Base-by-base conservation (phyloP, 2,329 filamentous ascomycete species). In the Trichoderma oligosporum region DNA sequence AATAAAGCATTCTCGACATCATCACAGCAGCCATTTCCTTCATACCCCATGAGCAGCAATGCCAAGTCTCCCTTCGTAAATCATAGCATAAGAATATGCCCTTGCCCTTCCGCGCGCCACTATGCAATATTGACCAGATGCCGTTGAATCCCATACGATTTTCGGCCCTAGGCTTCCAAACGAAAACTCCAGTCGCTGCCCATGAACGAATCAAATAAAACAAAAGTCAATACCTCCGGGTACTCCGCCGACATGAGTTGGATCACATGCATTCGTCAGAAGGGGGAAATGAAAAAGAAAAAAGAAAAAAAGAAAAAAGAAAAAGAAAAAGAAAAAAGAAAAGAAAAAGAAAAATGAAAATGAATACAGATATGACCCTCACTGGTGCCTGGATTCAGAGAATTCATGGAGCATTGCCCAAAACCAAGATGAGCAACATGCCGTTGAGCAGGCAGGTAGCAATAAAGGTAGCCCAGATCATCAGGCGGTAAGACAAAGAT, bases 381-480 rank as follows among this genome's bases (percentile, higher is more conserved):
- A n/a, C 33, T 38, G 5, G 1, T n/a, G 20, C 4, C 45, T 16
- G 11, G 8, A 25, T 9, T 18, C 16, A 18, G 3, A 7, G 14
- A n/a, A 7, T 9, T 70, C 62, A 76, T 3, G 71, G 69, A 8
- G 66, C 61, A 56, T 73, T 75, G 33, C 70, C 74, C 39, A 76
- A 67, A 20, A 77, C 72, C 16, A 77, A 62, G 27, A 77, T 66
- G 22, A 77, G 63, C 36, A 77, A 62, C 71, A 77, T 76, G 53
- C 72, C 74, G 61, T 76, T 77, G 35, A 76, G 63, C n/a, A 74
- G 61, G 54, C 74, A 76, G 7, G 71, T 66, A 2, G 68, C 64
- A 16, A 70, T 51, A 59, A 76, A 77, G 3, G 67, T 64, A 22
- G 58, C 63, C 68, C 72, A 72, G 9, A 76, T 66, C 22, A 76